Base-by-base conservation (phyloP, 129 eudicot species). In the Escallonia rubra region DNA sequence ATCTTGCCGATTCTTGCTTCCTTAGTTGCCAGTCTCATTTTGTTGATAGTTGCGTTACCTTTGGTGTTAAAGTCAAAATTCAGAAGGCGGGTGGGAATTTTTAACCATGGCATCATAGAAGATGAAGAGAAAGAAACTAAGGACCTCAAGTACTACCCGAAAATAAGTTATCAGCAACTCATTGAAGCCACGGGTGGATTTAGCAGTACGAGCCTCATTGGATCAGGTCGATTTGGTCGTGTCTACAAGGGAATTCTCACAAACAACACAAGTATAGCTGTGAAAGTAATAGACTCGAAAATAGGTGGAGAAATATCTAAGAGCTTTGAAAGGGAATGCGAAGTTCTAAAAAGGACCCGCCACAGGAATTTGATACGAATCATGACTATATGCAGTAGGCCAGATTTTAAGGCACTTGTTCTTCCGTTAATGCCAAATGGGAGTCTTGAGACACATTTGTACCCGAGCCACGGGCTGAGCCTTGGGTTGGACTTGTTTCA, bases 391-490 rank as follows among this genome's bases (percentile, higher is more conserved):
- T 90, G 97, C 40, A 85, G 87, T 67, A 82, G 83, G 74, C 84
- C 87, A 10, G 95, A 87, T 66, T 90, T 90, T 55, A 90, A 90
- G 84, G 97, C 97, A 15, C 82, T 90, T 39, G 95, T 90, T 64
- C 71, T 90, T 13, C 97, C 97, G 9, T 51, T 87, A 40, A 87
- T 90, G 95, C 79, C 81, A 10, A 90, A 90, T 34, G 97, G 97
- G 44, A 90, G 97, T 87, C 88, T 90, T 16, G 97, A 90, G 62
- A 77, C 76, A 66, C 91, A 82, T 76, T 16, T 90, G 70, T 84
- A 90, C 49, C 95, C 95, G 43, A 47, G 64, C 50, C 73, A 78
- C 4, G 86, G 78, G 47, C 4, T 43, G 48, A 64, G 42, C 64
- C 76, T 52, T 4, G 61, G 80, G 48, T 41, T 90, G 47, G 81